Evolutionary conservation across 129 eudicot species (phyloP).

Genomic region (Helianthus annuus): HanXRQr2.0-SUNRISE NC_035445.2:53044817-53045316

Average conservation of each 20-base stretch:
- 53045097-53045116: conserved; percentile 21
- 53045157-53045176: conserved; percentile 24
- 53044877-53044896: conserved; percentile 14
- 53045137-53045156: conserved; percentile 20
- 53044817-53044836: conserved; percentile 47
- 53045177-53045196: conserved; percentile 34
- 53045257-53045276: conserved; percentile 50
- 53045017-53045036: conserved; percentile 30
- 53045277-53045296: conserved; percentile 66
- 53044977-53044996: conserved; percentile 24
- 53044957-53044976: conserved; percentile 30
- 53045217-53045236: conserved; percentile 33
- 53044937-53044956: conserved; percentile 20
- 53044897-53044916: conserved; percentile 8
- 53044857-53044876: conserved; percentile 19
- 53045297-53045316: conserved; percentile 67
- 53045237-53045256: conserved; percentile 31
- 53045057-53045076: conserved; percentile 18
- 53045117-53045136: conserved; percentile 28
- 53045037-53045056: conserved; percentile 35
- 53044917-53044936: conserved; percentile 7
- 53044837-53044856: conserved; percentile 46
- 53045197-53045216: conserved; percentile 54
- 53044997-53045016: conserved; percentile 17
- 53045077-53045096: conserved; percentile 14